Conservation (phyloP, 768 basidiomycete genomes). For the Trichaptum fuscoviolaceum region DNA sequence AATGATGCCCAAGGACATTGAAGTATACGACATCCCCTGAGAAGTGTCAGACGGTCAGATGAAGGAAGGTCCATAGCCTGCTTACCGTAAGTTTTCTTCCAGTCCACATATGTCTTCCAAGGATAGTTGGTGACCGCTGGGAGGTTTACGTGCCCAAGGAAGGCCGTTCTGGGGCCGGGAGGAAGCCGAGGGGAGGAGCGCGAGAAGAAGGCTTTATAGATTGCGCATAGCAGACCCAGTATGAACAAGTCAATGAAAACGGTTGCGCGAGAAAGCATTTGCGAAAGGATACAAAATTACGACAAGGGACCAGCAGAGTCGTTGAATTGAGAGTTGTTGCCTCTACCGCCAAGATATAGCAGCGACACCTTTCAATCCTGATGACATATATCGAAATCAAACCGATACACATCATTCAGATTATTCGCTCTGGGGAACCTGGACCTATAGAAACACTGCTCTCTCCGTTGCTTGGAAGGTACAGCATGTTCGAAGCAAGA, state of each 20-base stretch:
- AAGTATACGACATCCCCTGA: slow-evolving; percentile 46
- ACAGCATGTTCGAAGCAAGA: not conserved
- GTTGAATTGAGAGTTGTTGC: not conserved
- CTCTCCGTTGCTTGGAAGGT: not conserved
- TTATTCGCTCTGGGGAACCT: not conserved
- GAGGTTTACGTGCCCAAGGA: slow-evolving; percentile 28
- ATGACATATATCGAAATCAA: too few relatives aligned
- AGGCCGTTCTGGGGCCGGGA: slow-evolving; percentile 37
- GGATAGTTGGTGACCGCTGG: slow-evolving; percentile 29
- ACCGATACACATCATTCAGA: not conserved
- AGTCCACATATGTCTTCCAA: slow-evolving; percentile 42
- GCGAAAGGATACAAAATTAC: not conserved
- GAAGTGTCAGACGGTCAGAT: slow-evolving; percentile 1
- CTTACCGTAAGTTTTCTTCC: slow-evolving; percentile 39
- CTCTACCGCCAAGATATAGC: not conserved
- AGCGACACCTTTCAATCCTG: not conserved
- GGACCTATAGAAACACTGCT: not conserved
- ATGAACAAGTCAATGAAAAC: not conserved
- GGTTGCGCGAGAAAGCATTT: not conserved
- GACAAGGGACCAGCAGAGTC: not conserved
- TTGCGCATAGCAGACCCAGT: not conserved
- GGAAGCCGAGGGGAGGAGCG: slow-evolving; percentile 20
- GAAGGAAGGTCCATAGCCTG: not conserved
- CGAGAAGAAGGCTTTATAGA: not conserved
- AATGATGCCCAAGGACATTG: slow-evolving; percentile 38